A percentile compares a stretch with the other conserved stretches of the same genome.
Conservation (phyloP, 1,139 yeast species). For the Taphrina confusa region DNA sequence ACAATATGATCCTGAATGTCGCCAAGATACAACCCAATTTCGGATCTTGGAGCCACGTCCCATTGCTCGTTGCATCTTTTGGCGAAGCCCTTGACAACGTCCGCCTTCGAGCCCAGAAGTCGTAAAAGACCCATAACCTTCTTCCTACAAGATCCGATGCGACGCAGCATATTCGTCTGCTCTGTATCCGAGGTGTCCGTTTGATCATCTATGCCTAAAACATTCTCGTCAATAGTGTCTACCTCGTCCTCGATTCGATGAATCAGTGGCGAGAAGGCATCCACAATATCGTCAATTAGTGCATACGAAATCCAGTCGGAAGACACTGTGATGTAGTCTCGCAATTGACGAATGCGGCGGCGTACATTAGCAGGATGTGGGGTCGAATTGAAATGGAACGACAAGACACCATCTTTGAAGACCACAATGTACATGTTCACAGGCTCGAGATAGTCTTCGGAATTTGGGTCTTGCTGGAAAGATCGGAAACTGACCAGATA, state of each 20-base stretch:
- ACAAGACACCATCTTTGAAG: constrained; percentile 83
- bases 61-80: constrained; percentile 84
- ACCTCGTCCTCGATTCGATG: constrained; percentile 92
- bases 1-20: constrained; percentile 77
- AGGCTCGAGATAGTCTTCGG: constrained; percentile 74
- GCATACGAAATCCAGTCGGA: constrained; percentile 99
- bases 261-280: constrained; percentile 95
- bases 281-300: constrained; percentile 92
- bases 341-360: constrained; percentile 80
- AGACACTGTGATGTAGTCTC: constrained; percentile 84
- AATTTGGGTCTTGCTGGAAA: constrained; percentile 61
- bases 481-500: constrained; percentile 92
- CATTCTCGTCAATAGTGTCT: constrained; percentile 86
- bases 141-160: constrained; percentile 93
- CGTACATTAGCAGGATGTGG: constrained; percentile 96
- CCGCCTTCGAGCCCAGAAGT: constrained; percentile 87
- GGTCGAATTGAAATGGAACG: constrained; percentile 91
- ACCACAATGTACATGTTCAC: constrained; percentile 90
- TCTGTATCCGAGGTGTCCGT: constrained; percentile 47
- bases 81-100: constrained; percentile 90
- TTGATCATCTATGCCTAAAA: constrained; percentile 59
- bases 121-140: constrained; percentile 88
- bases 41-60: constrained; percentile 71
- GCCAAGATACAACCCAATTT: constrained; percentile 84
- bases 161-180: constrained; percentile 73